Base-by-base conservation (phyloP, 2,329 filamentous ascomycete genomes). In the Pseudopithomyces chartarum region DNA sequence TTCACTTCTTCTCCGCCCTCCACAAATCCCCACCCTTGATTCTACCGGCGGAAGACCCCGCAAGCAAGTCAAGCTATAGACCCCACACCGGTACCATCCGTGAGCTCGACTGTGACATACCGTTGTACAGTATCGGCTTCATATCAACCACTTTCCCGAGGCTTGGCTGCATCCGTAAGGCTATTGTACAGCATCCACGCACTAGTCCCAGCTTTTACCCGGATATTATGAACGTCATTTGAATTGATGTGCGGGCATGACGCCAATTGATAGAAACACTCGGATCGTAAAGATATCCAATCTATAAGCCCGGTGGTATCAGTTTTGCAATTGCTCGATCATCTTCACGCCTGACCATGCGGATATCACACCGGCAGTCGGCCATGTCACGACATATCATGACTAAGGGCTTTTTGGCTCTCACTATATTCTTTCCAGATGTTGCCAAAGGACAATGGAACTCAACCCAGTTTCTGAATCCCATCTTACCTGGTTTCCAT, bases 401-500 rank as follows among this genome's bases (percentile, higher is more conserved):
- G n/a, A 19, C 6, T 12, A 26, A 33, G 26, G 19, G 39, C 36
- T 55, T 12, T 34, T 40, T 54, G 12, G 10, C 44, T 32, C n/a
- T 54, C 29, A n/a, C 49, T 6, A 44, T 56, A 6, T 29, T 55
- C n/a, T 53, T 57, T 38, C 38, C 55, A 4, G 29, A 46, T 50
- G 32, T 55, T 29, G 59, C 46, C 43, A 17, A 36, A 13, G 52
- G 20, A 11, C 47, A 40, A 10, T 2, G 55, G 22, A 52, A 39
- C 19, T 26, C 42, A 7, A 57, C 52, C 34, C 7, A 17, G 2
- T 67, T 65, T 52, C 54, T 56, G 10, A 84, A 83, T 63, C 81
- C 81, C 0, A 75, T 83, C 5, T 69, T 84, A 3, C 79, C 81
- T 3, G 82, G 82, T 5, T 83, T 78, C 70, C 78, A 82, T 60